Evolutionary conservation across 805 yeast genomes (phyloP).

Genomic region (Ogataea minuta): DNA sequence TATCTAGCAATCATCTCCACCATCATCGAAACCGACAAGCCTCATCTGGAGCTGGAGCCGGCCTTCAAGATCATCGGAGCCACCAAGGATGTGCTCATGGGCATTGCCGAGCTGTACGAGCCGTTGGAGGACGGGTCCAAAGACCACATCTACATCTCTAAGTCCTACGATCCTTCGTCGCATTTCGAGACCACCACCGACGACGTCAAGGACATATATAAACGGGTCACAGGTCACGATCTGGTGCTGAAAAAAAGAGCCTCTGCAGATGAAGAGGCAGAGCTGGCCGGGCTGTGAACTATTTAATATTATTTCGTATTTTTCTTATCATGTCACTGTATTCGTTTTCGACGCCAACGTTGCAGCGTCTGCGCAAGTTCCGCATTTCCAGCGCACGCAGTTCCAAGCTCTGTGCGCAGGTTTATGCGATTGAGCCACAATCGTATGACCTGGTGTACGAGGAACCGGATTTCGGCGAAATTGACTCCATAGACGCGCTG

Average conservation of each 20-base stretch:
- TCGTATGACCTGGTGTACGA: constrained; percentile 52
- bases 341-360: constrained; percentile 60
- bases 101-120: constrained; percentile 86
- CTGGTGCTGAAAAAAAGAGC: constrained; percentile 79
- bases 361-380: constrained; percentile 62
- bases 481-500: constrained; percentile 56
- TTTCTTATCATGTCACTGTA: constrained; percentile 46
- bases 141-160: constrained; percentile 78
- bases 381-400: constrained; percentile 70
- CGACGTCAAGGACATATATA: constrained; percentile 91
- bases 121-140: constrained; percentile 80
- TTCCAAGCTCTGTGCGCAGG: constrained; percentile 55
- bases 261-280: constrained; percentile 61
- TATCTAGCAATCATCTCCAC: constrained; percentile 93
- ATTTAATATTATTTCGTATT: constrained; percentile 1
- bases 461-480: constrained; percentile 38
- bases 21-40: constrained; percentile 87
- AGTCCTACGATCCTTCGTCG: constrained; percentile 89
- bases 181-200: constrained; percentile 97
- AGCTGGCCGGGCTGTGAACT: constrained; percentile 34
- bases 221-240: constrained; percentile 89
- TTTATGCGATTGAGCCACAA: constrained; percentile 56
- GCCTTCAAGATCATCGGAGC: constrained; percentile 90
- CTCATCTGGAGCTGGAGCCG: constrained; percentile 88
- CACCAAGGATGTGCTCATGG: constrained; percentile 83